Evolutionary conservation across 768 basidiomycete genomes (phyloP), one percentile per base, ranked within the genome.

Genomic region (Suillus weaverae): DNA sequence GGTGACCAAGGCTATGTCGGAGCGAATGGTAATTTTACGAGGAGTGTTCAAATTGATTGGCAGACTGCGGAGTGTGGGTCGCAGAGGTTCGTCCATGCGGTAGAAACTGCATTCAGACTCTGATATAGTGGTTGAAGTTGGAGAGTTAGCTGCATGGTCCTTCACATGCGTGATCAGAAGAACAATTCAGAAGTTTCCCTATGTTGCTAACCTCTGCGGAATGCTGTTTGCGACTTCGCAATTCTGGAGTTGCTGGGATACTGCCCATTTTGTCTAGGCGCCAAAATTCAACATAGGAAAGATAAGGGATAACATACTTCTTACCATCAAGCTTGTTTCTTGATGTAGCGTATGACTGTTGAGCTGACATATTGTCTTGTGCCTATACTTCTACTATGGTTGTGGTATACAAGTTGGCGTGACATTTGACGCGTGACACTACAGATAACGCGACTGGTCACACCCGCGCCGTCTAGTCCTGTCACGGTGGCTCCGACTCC

Each of bases 1-100:
- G 39, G 90, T 90, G 62, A 86, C 72, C 50, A 92, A 78, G 8
- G 88, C 78, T 5, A 88, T 84, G 73, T 93, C 91, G 26, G 86
- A 78, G 48, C 89, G 87, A 69, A 92, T 82, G 26, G 78, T 68
- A 39, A 83, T 72, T 69, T 76, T 81, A 73, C 74, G 79, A 59
- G 72, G 32, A 73, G 75, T 32, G 70, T 72, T 64, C 44, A 75
- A 70, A 57, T 68, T 68, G 64, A 51, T 67, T 63, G 46, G 70
- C 69, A 5, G 63, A 32, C 48, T 69, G 69, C n/a, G 67, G 43
- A 68, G 67, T 35, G 68, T 59, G 51, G 53, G 36, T 22, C 44
- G 39, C 16, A 59, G 53, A 20, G 68, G 36, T 10, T 70, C 69
- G 14, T 72, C 69, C 18, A 67, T 61, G 30, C 64, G 73, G 20